Base-by-base conservation (phyloP, 352 stramenopile species). In the Phytopythium cucurbitacearum region DNA sequence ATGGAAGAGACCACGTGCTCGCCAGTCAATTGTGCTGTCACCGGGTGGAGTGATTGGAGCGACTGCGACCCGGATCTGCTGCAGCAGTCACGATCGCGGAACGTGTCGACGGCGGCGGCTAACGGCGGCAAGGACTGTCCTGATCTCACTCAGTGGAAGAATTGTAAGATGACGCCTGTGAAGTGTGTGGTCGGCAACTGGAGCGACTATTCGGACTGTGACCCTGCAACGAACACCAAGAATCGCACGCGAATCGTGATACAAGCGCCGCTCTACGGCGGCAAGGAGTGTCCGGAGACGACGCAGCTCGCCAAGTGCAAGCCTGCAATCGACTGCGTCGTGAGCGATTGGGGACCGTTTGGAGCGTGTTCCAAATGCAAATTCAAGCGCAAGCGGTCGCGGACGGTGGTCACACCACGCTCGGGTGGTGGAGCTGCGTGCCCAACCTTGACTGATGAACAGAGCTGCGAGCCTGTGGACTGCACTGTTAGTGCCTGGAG, bases 101-200 rank as follows among this genome's bases (percentile, higher is more conserved):
- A 60, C 11, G 56, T 80, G 5, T 53, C 66, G 10, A 54, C 55
- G 0, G 36, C 53, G 0, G n/a, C 65, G 0, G 46, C 67, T 41
- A 71, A 75, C 43, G 70, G 65, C 7, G 72, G 72, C 15, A 68
- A 58, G n/a, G 48, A 53, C 3, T 82, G 73, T 15, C 60, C 74
- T 0, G 53, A 59, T 3, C 56, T 89, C 1, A 51, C 71, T 32
- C 44, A 71, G 0, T 67, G 45, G 9, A 55, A 72, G 34, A 2
- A 48, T 7, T 88, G 76, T 49, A 68, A 55, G 34, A 66, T 76
- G 2, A 65, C 59, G 13, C 59, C 62, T 0, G 65, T 85, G 11
- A 50, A 85, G 62, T 91, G 80, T 40, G 62, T 65, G n/a, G 68
- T 85, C 2, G 50, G 77, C 0, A 47, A 61, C 0, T 90, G 80